Percentiles rank a stretch among this genome's conserved stretches.
phyloP scores from a whole-genome alignment of 768 basidiomycete species.

The Scleroderma citrinum region DNA sequence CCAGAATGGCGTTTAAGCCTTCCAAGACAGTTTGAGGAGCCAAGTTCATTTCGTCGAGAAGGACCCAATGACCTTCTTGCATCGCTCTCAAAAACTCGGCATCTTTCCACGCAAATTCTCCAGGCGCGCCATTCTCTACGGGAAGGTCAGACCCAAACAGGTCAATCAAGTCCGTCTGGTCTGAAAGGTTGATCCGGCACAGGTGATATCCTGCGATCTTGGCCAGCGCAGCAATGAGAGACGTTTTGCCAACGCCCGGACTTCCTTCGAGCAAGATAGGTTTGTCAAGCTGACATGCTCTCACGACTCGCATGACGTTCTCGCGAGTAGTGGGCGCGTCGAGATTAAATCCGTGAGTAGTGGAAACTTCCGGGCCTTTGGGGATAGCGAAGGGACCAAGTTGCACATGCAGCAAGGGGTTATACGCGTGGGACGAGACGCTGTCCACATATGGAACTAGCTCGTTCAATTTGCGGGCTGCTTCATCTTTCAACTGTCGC shows the following conservation, averaged over 20 bases:
- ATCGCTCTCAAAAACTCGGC: conserved; percentile 92
- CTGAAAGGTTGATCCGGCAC: conserved; percentile 94
- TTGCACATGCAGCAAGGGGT: conserved; percentile 37
- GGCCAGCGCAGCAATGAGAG: conserved; percentile 82
- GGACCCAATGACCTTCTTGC: conserved; percentile 96
- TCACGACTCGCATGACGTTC: conserved; percentile 82
- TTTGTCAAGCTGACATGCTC: conserved; percentile 86
- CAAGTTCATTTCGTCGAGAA: conserved; percentile 98
- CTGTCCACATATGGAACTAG: conserved; percentile 43
- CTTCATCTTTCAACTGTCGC: conserved; percentile 54
- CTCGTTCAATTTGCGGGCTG: conserved; percentile 45
- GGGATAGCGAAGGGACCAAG: conserved; percentile 73
- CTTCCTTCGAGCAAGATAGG: conserved; percentile 95
- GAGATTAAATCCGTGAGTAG: conserved; percentile 60
- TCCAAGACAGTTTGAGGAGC: conserved; percentile 96
- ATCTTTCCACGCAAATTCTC: conserved; percentile 96
- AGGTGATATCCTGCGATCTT: conserved; percentile 70
- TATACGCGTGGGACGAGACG: conserved; percentile 21
- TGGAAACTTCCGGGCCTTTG: conserved; percentile 42
- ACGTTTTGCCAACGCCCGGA: conserved; percentile 98
- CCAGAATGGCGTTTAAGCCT: conserved; percentile 92
- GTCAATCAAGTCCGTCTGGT: conserved; percentile 95
- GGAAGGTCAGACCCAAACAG: conserved; percentile 96
- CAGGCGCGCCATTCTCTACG: conserved; percentile 83
- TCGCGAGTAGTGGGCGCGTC: conserved; percentile 82